phyloP scores from a whole-genome alignment of 2,329 filamentous ascomycete species.

The Diaporthe velutina region DNA sequence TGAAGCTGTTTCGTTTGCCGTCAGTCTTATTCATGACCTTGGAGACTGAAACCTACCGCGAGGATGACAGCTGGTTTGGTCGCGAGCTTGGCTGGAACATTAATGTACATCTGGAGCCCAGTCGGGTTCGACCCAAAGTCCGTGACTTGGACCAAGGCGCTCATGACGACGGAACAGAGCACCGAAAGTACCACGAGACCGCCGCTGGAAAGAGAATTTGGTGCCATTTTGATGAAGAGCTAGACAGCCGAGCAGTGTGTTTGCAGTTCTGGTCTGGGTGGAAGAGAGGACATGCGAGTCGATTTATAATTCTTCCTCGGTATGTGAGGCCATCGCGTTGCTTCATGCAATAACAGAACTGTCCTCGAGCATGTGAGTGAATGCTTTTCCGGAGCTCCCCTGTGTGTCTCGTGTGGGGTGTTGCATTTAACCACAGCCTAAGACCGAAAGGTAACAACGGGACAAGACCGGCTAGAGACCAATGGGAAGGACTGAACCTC shows the following conservation, averaged over 20 bases:
- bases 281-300: not conserved
- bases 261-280: not conserved
- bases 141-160: constrained; percentile 37
- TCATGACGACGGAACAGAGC: not conserved
- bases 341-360: not conserved
- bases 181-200: not conserved
- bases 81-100: constrained; percentile 48
- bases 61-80: constrained; percentile 59
- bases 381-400: not conserved
- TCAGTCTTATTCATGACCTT: not conserved
- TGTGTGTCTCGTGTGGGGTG: constrained; percentile 3
- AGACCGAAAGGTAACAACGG: constrained; percentile 3
- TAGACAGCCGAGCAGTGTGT: too few relatives aligned
- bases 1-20: constrained; percentile 47
- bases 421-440: constrained; percentile 32
- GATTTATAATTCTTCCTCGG: not conserved
- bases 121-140: constrained; percentile 51
- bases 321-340: not conserved
- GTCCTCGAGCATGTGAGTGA: not conserved
- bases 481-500: constrained; percentile 14
- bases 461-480: constrained; percentile 20
- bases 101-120: constrained; percentile 57
- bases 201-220: not conserved
- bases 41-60: constrained; percentile 45
- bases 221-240: not conserved